Percentiles rank a stretch among this genome's conserved stretches.
These are phyloP conservation scores for Blastomyces percursus DNA, from an alignment of 2,329 filamentous ascomycete genomes.

Conservation along the genomic window DNA sequence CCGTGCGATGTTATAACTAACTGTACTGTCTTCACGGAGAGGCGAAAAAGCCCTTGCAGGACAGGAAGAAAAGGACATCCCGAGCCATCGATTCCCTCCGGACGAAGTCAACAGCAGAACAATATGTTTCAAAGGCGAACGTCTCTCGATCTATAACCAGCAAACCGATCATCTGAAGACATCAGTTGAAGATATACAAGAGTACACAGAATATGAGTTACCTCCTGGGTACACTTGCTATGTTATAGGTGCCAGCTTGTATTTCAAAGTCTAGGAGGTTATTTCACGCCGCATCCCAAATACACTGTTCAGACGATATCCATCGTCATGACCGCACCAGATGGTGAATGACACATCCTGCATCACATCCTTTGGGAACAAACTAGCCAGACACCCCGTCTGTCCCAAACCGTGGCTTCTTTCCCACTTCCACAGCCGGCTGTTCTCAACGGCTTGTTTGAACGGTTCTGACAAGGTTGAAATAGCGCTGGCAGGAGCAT, in stretches of 20 bases:
- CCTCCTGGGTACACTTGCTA: conserved; percentile 9
- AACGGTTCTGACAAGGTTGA: conserved; percentile 5
- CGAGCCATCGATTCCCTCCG: conserved; percentile 7
- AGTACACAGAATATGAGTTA: conserved; percentile 7
- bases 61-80: conserved; percentile 9
- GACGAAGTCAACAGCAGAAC: neutral
- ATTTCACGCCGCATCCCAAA: conserved; percentile 3
- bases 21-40: too few relatives aligned
- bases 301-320: conserved; percentile 6
- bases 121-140: conserved; percentile 11
- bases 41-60: conserved; percentile 6
- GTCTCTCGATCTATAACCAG: conserved; percentile 9
- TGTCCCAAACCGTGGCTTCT: conserved; percentile 2
- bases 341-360: conserved; percentile 10
- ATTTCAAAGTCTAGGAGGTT: conserved; percentile 6
- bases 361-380: conserved; percentile 9
- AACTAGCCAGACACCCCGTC: conserved; percentile 9
- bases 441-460: conserved; percentile 6
- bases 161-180: neutral
- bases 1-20: too few relatives aligned
- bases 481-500: conserved; percentile 5
- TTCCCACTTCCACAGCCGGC: conserved; percentile 8
- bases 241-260: conserved; percentile 8
- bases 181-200: neutral
- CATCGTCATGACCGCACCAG: conserved; percentile 8